Percentiles rank a stretch among this genome's conserved stretches.
Conservation (phyloP, 2,329 filamentous ascomycete species). For the Aulographum hederae region DNA sequence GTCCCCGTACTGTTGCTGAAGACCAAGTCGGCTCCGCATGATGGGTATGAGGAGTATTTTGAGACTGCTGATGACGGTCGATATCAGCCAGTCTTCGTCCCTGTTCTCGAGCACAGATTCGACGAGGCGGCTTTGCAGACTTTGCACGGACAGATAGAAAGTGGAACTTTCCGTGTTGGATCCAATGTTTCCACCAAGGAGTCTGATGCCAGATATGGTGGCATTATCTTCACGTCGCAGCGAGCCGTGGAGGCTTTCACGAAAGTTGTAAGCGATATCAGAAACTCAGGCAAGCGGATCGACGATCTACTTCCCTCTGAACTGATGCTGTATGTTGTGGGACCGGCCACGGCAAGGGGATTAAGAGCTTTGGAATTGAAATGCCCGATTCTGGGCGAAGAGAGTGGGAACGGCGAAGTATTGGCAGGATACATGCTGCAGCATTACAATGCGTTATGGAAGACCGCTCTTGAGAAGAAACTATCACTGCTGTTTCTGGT, state of each 20-base stretch:
- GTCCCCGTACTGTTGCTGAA: slow-evolving; percentile 55
- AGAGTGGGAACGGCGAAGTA: slow-evolving; percentile 70
- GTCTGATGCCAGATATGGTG: slow-evolving; percentile 38
- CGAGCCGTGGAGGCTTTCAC: slow-evolving; percentile 65
- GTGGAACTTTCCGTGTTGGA: slow-evolving; percentile 17
- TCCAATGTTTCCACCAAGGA: slow-evolving; percentile 8
- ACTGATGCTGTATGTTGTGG: slow-evolving; percentile 59
- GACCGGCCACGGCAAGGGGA: slow-evolving; percentile 62
- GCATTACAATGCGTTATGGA: slow-evolving; percentile 42
- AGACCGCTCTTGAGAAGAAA: slow-evolving; percentile 18
- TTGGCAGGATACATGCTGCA: slow-evolving; percentile 62
- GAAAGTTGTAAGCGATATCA: slow-evolving; percentile 27
- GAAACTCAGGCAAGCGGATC: slow-evolving; percentile 9
- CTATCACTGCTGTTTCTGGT: slow-evolving; percentile 68
- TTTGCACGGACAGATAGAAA: slow-evolving; percentile 33
- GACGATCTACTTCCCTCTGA: slow-evolving; percentile 23
- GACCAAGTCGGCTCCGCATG: slow-evolving; percentile 52
- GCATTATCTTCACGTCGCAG: slow-evolving; percentile 72
- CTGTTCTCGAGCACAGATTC: slow-evolving; percentile 57
- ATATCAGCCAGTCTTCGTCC: slow-evolving; percentile 53
- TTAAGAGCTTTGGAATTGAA: slow-evolving; percentile 34
- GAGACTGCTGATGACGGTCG: slow-evolving; percentile 21
- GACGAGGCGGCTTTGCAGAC: slow-evolving; percentile 37
- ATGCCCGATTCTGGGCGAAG: slow-evolving; percentile 52
- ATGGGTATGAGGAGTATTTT: slow-evolving; percentile 57